Percentiles rank a stretch among this genome's conserved stretches.
Conservation (phyloP, 2,329 filamentous ascomycete species). For the Ophiocordyceps polyrhachis-furcata region DNA sequence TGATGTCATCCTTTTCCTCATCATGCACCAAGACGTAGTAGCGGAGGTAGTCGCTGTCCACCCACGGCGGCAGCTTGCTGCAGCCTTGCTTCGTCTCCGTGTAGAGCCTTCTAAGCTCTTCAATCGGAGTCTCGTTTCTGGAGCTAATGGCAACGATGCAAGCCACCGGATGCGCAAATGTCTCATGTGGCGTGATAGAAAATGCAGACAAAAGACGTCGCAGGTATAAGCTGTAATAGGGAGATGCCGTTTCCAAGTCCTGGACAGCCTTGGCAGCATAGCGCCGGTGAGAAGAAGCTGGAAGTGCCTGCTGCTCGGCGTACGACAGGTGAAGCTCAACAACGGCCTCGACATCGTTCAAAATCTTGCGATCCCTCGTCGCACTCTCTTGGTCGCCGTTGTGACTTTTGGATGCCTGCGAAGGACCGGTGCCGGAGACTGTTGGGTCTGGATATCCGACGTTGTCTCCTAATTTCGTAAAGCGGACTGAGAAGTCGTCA, state of each 20-base stretch:
- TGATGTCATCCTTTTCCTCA: constrained; percentile 86
- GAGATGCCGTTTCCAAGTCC: constrained; percentile 40
- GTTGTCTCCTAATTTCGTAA: constrained; percentile 50
- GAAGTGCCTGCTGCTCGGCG: constrained; percentile 43
- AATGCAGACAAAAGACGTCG: constrained; percentile 66
- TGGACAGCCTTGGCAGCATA: constrained; percentile 21
- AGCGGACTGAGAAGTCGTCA: constrained; percentile 82
- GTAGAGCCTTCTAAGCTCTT: constrained; percentile 71
- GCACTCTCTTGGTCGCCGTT: constrained; percentile 10
- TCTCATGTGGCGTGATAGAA: constrained; percentile 68
- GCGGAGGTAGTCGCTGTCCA: constrained; percentile 77
- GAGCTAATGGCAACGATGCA: constrained; percentile 93
- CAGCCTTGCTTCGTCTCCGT: constrained; percentile 64
- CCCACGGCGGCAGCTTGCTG: constrained; percentile 60
- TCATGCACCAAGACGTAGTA: constrained; percentile 97
- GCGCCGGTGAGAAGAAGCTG: constrained; percentile 16
- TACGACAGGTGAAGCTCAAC: constrained; percentile 63
- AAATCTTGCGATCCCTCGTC: constrained; percentile 11
- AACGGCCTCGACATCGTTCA: constrained; percentile 59
- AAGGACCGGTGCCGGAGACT: constrained; percentile 10
- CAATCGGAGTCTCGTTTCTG: constrained; percentile 63
- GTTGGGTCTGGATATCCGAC: constrained; percentile 30
- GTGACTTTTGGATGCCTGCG: constrained; percentile 19
- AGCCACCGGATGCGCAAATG: constrained; percentile 85
- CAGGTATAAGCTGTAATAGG: constrained; percentile 74